Evolutionary conservation across 148 eudicot species (phyloP).

Genomic region (Rhododendron ferrugineum): DNA sequence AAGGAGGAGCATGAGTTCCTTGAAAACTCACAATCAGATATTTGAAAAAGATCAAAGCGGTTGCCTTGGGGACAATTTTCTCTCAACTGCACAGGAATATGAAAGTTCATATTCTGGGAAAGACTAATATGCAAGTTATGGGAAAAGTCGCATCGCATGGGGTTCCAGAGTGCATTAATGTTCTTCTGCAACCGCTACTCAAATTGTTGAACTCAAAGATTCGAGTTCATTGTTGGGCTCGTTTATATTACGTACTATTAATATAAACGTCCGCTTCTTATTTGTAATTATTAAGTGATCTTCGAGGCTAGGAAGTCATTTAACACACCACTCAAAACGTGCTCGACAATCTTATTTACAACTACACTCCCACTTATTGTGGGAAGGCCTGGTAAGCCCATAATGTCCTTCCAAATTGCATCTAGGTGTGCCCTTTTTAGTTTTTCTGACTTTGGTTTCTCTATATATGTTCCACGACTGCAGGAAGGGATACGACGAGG

Average conservation of each 20-base stretch:
- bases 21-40: neutral
- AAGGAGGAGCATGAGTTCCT: neutral
- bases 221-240: too few species aligned
- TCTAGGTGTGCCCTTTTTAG: too few species aligned
- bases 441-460: neutral
- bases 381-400: constrained; percentile 74
- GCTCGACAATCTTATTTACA: constrained; percentile 80
- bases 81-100: neutral
- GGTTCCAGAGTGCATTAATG: neutral
- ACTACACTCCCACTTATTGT: constrained; percentile 78
- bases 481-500: constrained; percentile 84
- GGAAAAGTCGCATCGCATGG: neutral
- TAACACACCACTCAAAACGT: constrained; percentile 58
- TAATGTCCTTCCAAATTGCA: neutral
- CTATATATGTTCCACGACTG: neutral
- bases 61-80: neutral
- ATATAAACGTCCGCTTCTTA: neutral
- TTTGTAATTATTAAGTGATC: neutral
- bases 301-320: constrained; percentile 82
- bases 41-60: neutral
- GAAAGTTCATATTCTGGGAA: neutral
- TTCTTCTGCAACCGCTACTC: neutral
- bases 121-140: neutral
- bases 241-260: too few species aligned
- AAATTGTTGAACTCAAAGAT: neutral